Percentiles rank a stretch among this genome's conserved stretches.
phyloP scores from a whole-genome alignment of 768 basidiomycete species.

The Omphalotus guepiniiformis region DNA sequence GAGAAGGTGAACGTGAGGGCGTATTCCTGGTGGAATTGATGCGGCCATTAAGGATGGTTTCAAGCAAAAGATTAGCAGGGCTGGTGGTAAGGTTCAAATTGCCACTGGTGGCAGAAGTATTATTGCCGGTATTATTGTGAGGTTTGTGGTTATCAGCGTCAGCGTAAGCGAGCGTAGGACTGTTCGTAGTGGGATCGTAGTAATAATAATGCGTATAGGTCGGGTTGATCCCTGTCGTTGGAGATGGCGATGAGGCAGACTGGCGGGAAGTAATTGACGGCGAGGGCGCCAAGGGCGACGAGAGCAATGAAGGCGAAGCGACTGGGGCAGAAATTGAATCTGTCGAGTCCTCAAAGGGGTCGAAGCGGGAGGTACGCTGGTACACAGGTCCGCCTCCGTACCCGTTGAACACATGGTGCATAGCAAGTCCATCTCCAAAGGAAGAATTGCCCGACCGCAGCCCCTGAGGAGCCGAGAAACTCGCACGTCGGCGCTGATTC shows the following conservation, averaged over 20 bases:
- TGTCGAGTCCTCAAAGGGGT: constrained; percentile 7
- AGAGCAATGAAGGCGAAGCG: not conserved
- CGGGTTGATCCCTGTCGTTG: not conserved
- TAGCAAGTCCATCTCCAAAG: not conserved
- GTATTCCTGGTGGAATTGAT: not conserved
- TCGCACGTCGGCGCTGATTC: constrained; percentile 5
- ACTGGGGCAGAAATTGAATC: not conserved
- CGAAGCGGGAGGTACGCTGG: constrained; percentile 4
- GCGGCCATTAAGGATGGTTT: constrained; percentile 9
- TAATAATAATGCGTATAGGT: constrained; percentile 9
- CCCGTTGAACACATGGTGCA: not conserved
- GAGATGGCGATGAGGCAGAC: not conserved
- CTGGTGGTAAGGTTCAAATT: not conserved
- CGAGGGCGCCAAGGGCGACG: not conserved
- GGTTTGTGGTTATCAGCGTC: constrained; percentile 1
- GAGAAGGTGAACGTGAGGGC: constrained; percentile 3
- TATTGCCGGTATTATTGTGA: not conserved
- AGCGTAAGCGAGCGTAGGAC: constrained; percentile 10
- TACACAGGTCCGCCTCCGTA: not conserved
- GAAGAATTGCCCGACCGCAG: not conserved
- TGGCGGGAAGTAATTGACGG: not conserved
- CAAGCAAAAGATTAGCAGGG: constrained; percentile 2
- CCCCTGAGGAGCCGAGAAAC: constrained; percentile 1
- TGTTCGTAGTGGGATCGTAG: constrained; percentile 8
- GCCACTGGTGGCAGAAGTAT: constrained; percentile 4